phyloP scores from a whole-genome alignment of 805 yeast species.

The Blastobotrys attinorum region DNA sequence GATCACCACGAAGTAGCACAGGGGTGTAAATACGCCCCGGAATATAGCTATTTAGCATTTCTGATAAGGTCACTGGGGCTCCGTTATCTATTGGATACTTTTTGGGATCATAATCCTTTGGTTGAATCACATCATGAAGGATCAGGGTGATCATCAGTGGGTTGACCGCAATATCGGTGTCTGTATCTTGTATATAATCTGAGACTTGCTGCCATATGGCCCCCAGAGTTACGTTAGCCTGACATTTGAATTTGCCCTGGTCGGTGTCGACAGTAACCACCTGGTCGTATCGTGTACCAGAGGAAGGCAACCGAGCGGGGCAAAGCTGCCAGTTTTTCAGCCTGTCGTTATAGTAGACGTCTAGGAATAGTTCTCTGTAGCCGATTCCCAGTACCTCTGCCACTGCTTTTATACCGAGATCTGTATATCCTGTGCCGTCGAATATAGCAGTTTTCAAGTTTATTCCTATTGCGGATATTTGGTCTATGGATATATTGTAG shows the following conservation, averaged over 20 bases:
- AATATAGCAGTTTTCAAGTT: constrained; percentile 27
- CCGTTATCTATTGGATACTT: not conserved
- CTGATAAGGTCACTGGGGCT: constrained; percentile 1
- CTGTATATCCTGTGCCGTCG: constrained; percentile 25
- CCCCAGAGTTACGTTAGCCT: constrained; percentile 14
- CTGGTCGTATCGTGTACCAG: not conserved
- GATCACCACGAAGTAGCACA: constrained; percentile 7
- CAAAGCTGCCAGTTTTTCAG: constrained; percentile 44
- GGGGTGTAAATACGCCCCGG: constrained; percentile 16
- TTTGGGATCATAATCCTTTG: not conserved
- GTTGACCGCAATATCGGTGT: constrained; percentile 41
- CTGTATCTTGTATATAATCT: constrained; percentile 33
- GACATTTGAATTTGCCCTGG: constrained; percentile 8
- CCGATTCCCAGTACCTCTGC: constrained; percentile 28
- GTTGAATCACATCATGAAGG: constrained; percentile 17
- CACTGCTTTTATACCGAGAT: constrained; percentile 18
- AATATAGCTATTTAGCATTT: not conserved
- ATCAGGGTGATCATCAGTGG: constrained; percentile 32
- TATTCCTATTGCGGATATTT: constrained; percentile 28
- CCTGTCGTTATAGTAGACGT: constrained; percentile 44
- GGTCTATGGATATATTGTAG: constrained; percentile 27
- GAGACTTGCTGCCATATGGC: constrained; percentile 22
- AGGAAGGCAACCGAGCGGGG: constrained; percentile 30
- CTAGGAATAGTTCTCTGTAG: constrained; percentile 32
- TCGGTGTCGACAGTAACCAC: not conserved